A percentile compares a stretch with the other conserved stretches of the same genome.
phyloP scores from a whole-genome alignment of 176 grass and related monocot species.

The Avena eriantha region DNA sequence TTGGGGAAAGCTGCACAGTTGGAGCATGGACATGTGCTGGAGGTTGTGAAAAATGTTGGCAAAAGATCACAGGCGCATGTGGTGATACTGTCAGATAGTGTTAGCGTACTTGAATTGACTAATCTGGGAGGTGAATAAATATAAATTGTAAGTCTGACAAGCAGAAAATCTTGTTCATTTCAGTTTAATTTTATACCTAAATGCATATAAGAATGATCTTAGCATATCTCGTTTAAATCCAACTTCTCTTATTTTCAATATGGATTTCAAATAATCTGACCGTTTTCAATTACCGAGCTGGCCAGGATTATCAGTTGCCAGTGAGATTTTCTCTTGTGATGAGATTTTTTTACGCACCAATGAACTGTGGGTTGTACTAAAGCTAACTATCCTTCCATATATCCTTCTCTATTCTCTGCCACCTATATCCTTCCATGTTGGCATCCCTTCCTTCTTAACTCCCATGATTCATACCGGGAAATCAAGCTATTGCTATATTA shows the following conservation, averaged over 20 bases:
- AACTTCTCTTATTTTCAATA: not conserved
- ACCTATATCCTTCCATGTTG: not conserved
- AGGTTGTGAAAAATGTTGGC: not conserved
- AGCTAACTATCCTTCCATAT: too few relatives aligned
- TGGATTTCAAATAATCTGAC: not conserved
- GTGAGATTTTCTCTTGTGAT: not conserved
- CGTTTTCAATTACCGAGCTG: not conserved
- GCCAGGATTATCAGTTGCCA: not conserved
- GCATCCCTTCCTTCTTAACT: not conserved
- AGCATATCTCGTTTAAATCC: not conserved
- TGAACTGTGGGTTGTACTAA: not conserved
- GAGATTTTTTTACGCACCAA: not conserved
- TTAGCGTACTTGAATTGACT: not conserved
- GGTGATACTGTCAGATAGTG: not conserved
- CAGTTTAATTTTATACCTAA: not conserved
- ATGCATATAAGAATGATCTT: not conserved
- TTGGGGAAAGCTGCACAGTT: constrained; percentile 1
- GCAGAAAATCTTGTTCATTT: not conserved
- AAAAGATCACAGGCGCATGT: constrained; percentile 17
- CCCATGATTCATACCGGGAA: not conserved
- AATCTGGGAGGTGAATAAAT: not conserved
- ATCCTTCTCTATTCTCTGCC: constrained; percentile 11
- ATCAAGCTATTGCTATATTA: not conserved
- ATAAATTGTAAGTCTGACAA: not conserved
- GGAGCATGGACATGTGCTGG: not conserved